Evolutionary conservation across 1,284 basidiomycete species (phyloP).

Genomic region (Ustilago crameri): DNA sequence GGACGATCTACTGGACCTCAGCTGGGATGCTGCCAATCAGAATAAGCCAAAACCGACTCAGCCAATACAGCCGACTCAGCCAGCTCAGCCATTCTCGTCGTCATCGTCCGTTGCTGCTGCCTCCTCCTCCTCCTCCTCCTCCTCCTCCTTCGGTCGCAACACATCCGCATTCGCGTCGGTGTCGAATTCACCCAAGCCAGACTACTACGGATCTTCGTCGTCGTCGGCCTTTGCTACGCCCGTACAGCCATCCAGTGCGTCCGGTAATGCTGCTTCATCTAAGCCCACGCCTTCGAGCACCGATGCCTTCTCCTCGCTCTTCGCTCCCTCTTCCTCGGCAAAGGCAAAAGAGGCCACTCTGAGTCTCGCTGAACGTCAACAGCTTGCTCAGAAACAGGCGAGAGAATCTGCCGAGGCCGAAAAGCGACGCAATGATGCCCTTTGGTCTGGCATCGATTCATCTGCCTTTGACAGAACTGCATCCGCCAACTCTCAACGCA

Average conservation of each 20-base stretch:
- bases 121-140: constrained; percentile 9
- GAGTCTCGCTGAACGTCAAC: constrained; percentile 40
- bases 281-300: constrained; percentile 7
- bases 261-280: constrained; percentile 6
- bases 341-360: constrained; percentile 28
- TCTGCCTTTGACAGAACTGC: constrained; percentile 9
- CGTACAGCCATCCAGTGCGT: constrained; percentile 5
- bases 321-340: constrained; percentile 36
- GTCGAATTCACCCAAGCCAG: constrained; percentile 12
- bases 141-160: constrained; percentile 8
- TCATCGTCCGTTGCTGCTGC: too few species aligned
- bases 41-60: constrained; percentile 11
- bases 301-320: constrained; percentile 61
- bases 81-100: neutral
- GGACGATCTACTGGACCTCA: constrained; percentile 66
- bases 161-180: constrained; percentile 8
- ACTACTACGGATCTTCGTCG: constrained; percentile 29
- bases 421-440: constrained; percentile 35
- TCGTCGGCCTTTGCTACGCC: constrained; percentile 8
- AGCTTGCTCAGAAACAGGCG: constrained; percentile 27
- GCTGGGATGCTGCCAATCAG: constrained; percentile 47
- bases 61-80: neutral
- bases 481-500: neutral
- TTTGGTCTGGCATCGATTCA: constrained; percentile 43
- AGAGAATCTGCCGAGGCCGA: constrained; percentile 13